These are phyloP conservation scores for Dalbergia cochinchinensis DNA, from an alignment of 306 rosid genomes.

Conservation along the genomic window DNA sequence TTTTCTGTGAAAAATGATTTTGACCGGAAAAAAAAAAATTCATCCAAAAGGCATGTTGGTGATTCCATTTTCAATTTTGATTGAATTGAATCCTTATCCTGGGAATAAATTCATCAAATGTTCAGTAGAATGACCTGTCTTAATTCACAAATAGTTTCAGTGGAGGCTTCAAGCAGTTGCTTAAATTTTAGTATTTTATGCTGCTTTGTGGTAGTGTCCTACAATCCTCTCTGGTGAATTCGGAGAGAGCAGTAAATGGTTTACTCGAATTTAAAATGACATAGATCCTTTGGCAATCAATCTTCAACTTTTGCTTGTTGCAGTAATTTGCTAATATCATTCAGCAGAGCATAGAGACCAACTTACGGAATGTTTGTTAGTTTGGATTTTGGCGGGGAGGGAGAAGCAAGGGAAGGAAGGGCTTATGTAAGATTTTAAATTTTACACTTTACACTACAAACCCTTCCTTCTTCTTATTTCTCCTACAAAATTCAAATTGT, in stretches of 20 bases:
- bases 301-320: background rate
- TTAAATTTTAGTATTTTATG: slow-evolving; percentile 4
- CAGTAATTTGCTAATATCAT: background rate
- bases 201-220: background rate
- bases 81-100: slow-evolving; percentile 12
- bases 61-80: background rate
- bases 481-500: background rate
- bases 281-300: background rate
- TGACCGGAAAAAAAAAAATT: too few relatives aligned
- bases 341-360: slow-evolving; percentile 22
- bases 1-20: too few relatives aligned
- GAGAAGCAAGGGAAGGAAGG: background rate
- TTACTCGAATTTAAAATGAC: background rate
- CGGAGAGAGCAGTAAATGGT: background rate
- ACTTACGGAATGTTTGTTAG: background rate
- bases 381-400: too few relatives aligned
- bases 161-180: background rate
- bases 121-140: slow-evolving; percentile 14
- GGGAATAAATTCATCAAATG: background rate
- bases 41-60: background rate
- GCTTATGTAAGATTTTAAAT: too few relatives aligned
- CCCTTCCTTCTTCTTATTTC: too few relatives aligned
- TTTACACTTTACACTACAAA: too few relatives aligned
- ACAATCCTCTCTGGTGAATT: background rate
- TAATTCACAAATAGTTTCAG: background rate